A percentile compares a stretch with the other conserved stretches of the same genome.
Conservation (phyloP, 2,329 filamentous ascomycete species). For the Calonectria pauciramosa region DNA sequence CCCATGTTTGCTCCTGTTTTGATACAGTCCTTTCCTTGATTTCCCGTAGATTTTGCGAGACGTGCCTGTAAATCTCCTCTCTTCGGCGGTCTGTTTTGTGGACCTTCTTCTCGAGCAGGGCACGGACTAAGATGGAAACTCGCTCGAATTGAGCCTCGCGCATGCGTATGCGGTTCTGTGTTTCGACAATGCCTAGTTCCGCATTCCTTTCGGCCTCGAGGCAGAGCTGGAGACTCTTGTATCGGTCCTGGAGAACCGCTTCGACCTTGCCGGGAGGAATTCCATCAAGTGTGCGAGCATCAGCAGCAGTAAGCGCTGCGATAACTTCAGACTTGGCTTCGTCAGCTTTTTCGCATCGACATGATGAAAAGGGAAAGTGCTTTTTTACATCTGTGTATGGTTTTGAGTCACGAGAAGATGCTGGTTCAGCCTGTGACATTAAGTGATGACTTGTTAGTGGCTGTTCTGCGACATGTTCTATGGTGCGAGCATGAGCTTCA, state of each 20-base stretch:
- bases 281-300: constrained; percentile 38
- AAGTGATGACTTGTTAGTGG: neutral
- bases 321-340: constrained; percentile 31
- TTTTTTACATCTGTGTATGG: constrained; percentile 37
- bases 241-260: constrained; percentile 34
- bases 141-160: constrained; percentile 34
- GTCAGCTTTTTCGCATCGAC: neutral
- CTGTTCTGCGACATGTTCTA: neutral
- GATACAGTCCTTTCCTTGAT: constrained; percentile 7
- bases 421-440: neutral
- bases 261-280: constrained; percentile 33
- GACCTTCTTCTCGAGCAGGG: constrained; percentile 18
- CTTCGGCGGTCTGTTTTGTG: constrained; percentile 19
- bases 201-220: constrained; percentile 17
- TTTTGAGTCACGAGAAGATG: constrained; percentile 7
- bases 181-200: neutral
- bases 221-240: constrained; percentile 33
- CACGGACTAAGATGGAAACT: constrained; percentile 12
- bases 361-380: neutral
- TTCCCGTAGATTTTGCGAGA: constrained; percentile 44
- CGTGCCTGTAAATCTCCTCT: constrained; percentile 42
- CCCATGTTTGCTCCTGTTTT: constrained; percentile 20
- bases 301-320: constrained; percentile 36
- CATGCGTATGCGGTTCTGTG: constrained; percentile 19
- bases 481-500: neutral